Conservation (phyloP, 768 basidiomycete species). For the Macrolepiota dolichaula region DNA sequence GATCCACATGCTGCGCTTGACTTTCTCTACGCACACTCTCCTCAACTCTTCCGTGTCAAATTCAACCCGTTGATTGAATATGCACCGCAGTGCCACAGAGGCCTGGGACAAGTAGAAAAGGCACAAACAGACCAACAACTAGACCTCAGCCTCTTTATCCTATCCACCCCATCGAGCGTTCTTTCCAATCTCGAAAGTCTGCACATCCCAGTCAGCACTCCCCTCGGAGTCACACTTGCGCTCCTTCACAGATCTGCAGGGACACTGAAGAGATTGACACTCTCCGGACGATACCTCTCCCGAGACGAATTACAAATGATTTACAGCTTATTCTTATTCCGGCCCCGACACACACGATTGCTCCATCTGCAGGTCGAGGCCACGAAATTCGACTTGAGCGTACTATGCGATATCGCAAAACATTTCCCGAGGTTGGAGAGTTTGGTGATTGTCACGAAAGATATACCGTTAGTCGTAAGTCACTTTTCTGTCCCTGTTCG, state of each 20-base stretch:
- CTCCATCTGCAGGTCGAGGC: not conserved
- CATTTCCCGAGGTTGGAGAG: not conserved
- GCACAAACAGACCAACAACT: too few relatives aligned
- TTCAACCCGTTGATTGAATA: slow-evolving; percentile 12
- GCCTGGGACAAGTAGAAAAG: too few relatives aligned
- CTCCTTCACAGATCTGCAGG: not conserved
- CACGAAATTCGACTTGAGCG: not conserved
- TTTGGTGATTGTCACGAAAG: not conserved
- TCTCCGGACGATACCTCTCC: not conserved
- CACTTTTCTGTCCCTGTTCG: too few relatives aligned
- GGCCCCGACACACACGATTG: not conserved
- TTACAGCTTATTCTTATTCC: not conserved
- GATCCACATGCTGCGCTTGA: slow-evolving; percentile 19
- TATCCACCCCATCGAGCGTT: not conserved
- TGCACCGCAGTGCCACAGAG: too few relatives aligned
- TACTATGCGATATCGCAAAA: not conserved
- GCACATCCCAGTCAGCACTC: not conserved
- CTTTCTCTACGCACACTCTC: slow-evolving; percentile 19
- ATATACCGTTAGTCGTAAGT: not conserved
- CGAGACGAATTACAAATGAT: too few relatives aligned
- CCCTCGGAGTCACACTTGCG: not conserved
- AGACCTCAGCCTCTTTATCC: too few relatives aligned
- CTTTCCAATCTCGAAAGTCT: not conserved
- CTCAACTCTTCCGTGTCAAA: slow-evolving; percentile 20
- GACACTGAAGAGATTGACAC: not conserved